These are phyloP conservation scores for Alopecurus myosuroides DNA, from an alignment of 176 grass and related monocot species.

Conservation along the genomic window DNA sequence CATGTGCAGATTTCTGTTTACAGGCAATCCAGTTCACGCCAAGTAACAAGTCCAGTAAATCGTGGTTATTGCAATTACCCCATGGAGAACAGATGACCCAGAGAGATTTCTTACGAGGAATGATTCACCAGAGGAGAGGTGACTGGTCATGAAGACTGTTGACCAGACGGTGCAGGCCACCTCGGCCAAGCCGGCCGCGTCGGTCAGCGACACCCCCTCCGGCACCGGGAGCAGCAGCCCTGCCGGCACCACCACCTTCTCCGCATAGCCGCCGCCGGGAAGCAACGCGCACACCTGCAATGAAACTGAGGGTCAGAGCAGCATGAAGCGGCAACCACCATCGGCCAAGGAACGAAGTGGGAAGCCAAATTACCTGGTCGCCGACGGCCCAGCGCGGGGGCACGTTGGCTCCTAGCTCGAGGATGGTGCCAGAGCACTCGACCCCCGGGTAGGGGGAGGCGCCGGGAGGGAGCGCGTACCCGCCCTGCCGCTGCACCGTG, in stretches of 20 bases:
- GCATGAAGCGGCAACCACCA: neutral
- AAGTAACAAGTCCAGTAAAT: neutral
- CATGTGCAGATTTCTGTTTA: too few relatives aligned
- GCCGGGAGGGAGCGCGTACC: constrained; percentile 41
- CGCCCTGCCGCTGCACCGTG: constrained; percentile 65
- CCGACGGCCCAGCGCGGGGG: constrained; percentile 48
- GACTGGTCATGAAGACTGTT: constrained; percentile 81
- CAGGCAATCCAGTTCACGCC: too few relatives aligned
- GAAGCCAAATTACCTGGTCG: constrained; percentile 26
- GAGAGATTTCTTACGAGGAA: constrained; percentile 43
- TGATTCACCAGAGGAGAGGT: constrained; percentile 70
- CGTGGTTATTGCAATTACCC: neutral
- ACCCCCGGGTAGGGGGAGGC: constrained; percentile 71
- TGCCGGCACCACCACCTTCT: constrained; percentile 67
- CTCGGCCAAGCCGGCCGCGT: constrained; percentile 62
- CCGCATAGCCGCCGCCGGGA: constrained; percentile 69
- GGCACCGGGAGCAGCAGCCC: constrained; percentile 62
- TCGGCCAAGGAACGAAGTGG: neutral
- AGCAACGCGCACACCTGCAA: constrained; percentile 68
- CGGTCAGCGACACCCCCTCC: constrained; percentile 58
- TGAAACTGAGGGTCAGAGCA: neutral
- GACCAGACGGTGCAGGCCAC: constrained; percentile 88
- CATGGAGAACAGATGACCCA: neutral
- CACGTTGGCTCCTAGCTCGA: constrained; percentile 37
- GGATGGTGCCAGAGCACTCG: constrained; percentile 76